Evolutionary conservation across 176 grass and related monocot species (phyloP).

Genomic region (Areca catechu): DNA sequence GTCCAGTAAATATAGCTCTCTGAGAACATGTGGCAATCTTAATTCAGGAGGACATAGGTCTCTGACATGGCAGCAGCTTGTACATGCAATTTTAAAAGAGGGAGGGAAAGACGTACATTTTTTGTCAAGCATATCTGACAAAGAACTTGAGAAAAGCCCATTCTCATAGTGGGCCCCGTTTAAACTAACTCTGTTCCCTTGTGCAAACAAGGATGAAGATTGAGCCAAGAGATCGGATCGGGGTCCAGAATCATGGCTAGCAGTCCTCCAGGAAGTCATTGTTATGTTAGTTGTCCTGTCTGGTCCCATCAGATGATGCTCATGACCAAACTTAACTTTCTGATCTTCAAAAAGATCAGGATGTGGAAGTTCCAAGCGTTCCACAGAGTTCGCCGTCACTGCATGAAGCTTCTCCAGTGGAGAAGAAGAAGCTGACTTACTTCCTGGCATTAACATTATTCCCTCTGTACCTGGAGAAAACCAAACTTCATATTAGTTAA

Average conservation of each 20-base stretch:
- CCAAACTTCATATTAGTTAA: too few relatives aligned
- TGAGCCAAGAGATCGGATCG: conserved; percentile 38
- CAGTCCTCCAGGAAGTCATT: conserved; percentile 29
- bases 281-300: conserved; percentile 40
- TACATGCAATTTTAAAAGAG: conserved; percentile 11
- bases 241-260: conserved; percentile 31
- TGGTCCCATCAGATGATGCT: conserved; percentile 44
- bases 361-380: conserved; percentile 30
- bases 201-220: conserved; percentile 29
- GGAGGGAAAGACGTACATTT: conserved; percentile 44
- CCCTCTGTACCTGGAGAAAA: conserved; percentile 25
- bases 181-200: conserved; percentile 23
- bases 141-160: conserved; percentile 62
- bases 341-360: conserved; percentile 35
- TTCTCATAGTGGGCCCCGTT: conserved; percentile 49
- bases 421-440: conserved; percentile 57
- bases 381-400: conserved; percentile 34
- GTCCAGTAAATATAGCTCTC: too few relatives aligned
- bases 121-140: conserved; percentile 63
- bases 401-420: conserved; percentile 50
- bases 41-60: too few relatives aligned
- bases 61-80: too few relatives aligned
- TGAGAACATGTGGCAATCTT: too few relatives aligned
- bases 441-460: conserved; percentile 39
- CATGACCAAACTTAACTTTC: conserved; percentile 44